A percentile compares a stretch with the other conserved stretches of the same genome.
Evolutionary conservation across 768 basidiomycete species (phyloP).

Genomic region (Galerina marginata): DNA sequence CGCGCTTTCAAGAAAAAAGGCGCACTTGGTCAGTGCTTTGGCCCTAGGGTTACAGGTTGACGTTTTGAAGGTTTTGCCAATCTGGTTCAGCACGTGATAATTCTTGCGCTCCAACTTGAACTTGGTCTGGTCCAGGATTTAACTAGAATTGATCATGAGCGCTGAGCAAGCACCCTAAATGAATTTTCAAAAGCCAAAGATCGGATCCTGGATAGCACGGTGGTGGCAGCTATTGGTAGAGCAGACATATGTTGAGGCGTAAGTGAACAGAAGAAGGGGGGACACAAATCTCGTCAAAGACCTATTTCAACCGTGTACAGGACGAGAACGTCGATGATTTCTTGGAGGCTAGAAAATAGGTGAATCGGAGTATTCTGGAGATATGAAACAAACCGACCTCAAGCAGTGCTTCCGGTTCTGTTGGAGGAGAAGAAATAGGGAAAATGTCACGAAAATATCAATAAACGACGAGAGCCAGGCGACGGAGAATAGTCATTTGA

Average conservation of each 20-base stretch:
- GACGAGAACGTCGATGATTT: constrained; percentile 48
- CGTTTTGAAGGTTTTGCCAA: no score
- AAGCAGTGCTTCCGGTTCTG: constrained; percentile 39
- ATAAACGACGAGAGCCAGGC: constrained; percentile 53
- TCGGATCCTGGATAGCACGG: constrained; percentile 51
- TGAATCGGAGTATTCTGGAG: background rate
- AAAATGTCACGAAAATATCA: constrained; percentile 51
- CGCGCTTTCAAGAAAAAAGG: no score
- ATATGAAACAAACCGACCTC: constrained; percentile 32
- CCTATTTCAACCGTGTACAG: constrained; percentile 58
- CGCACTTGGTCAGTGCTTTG: background rate
- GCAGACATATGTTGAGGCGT: background rate
- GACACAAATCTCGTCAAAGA: constrained; percentile 46
- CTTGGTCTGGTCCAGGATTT: no score
- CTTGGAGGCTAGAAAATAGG: constrained; percentile 40
- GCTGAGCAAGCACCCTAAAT: no score
- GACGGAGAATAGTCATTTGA: constrained; percentile 55
- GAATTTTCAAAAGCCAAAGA: no score
- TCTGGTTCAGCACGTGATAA: no score
- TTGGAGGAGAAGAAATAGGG: constrained; percentile 48
- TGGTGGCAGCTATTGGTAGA: constrained; percentile 36
- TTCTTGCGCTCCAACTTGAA: no score
- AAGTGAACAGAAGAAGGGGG: background rate
- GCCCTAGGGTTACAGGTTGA: background rate
- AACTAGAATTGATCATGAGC: no score